phyloP scores from a whole-genome alignment of 2,329 filamentous ascomycete genomes.

The Trichoderma breve region DNA sequence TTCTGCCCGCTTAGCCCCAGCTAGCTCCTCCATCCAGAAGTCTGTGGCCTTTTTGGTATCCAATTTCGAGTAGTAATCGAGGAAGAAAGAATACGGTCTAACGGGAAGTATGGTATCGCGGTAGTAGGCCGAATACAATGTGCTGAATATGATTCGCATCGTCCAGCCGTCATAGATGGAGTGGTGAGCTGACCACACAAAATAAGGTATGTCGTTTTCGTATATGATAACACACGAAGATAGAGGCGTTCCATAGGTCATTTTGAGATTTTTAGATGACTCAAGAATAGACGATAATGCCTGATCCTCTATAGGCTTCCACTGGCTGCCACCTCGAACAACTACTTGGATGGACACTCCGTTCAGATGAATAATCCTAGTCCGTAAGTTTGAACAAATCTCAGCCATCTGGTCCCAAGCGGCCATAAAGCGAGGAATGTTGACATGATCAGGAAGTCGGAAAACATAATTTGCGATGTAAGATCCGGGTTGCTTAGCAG shows the following conservation, averaged over 20 bases:
- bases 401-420: constrained; percentile 21
- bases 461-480: constrained; percentile 11
- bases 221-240: not conserved
- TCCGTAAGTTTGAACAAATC: constrained; percentile 15
- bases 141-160: constrained; percentile 21
- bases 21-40: constrained; percentile 22
- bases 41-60: not conserved
- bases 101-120: not conserved
- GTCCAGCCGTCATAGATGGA: constrained; percentile 33
- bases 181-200: constrained; percentile 31
- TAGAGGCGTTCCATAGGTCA: not conserved
- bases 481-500: constrained; percentile 17
- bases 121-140: constrained; percentile 15
- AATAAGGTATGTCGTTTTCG: not conserved
- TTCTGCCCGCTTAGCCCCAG: constrained; percentile 3
- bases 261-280: not conserved
- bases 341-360: not conserved
- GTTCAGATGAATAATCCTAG: constrained; percentile 18
- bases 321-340: not conserved
- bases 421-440: not conserved
- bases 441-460: not conserved
- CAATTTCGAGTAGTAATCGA: constrained; percentile 34
- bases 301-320: not conserved
- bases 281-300: not conserved
- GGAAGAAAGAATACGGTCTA: constrained; percentile 2